Evolutionary conservation across 2,329 filamentous ascomycete genomes (phyloP).

Genomic region (Thielaviopsis euricoi): DNA sequence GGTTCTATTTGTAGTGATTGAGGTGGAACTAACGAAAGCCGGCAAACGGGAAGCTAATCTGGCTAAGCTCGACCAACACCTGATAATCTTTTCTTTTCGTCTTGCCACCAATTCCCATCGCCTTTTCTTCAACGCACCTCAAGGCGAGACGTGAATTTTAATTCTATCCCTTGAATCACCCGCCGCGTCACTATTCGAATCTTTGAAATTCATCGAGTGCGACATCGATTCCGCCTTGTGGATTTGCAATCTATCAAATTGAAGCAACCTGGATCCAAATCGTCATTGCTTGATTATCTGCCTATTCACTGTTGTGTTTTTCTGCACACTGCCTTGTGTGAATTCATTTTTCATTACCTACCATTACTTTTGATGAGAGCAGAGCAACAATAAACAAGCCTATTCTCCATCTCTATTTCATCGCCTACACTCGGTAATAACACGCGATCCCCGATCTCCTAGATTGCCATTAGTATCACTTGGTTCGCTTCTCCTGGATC

Average conservation of each 20-base stretch:
- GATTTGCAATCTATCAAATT: neutral
- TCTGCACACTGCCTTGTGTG: neutral
- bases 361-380: neutral
- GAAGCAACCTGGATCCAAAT: neutral
- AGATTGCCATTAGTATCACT: constrained; percentile 7
- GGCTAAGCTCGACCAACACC: neutral
- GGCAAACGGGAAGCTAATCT: neutral
- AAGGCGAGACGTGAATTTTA: neutral
- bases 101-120: neutral
- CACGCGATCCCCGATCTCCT: constrained; percentile 6
- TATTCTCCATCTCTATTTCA: neutral
- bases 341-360: neutral
- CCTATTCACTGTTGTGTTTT: neutral
- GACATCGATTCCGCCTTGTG: neutral
- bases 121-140: neutral
- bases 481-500: constrained; percentile 7
- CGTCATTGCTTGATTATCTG: neutral
- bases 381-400: neutral
- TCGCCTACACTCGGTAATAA: constrained; percentile 5
- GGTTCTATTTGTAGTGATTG: no score
- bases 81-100: neutral
- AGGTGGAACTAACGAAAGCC: neutral
- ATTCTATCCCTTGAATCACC: neutral
- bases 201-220: neutral
- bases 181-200: neutral